phyloP scores from a whole-genome alignment of 768 basidiomycete species.

The Leccinum uliginosum region DNA sequence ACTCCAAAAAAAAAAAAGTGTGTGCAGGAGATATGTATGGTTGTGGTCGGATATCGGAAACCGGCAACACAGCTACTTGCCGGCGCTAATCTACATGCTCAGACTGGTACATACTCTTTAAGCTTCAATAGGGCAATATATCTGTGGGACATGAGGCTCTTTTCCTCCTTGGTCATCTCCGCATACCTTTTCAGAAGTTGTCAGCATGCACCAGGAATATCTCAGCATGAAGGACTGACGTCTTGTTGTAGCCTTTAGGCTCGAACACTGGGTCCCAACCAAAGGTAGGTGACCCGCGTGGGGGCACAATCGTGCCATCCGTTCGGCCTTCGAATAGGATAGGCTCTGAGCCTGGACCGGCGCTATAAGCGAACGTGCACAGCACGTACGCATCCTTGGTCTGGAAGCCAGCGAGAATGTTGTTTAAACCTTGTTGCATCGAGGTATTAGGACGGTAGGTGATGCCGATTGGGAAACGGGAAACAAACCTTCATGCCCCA shows the following conservation, averaged over 20 bases:
- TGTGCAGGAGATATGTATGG: neutral
- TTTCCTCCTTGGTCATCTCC: slow-evolving; percentile 60
- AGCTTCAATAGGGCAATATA: slow-evolving; percentile 61
- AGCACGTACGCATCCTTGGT: slow-evolving; percentile 81
- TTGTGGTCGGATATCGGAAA: slow-evolving; percentile 7
- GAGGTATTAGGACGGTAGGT: neutral
- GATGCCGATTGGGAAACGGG: neutral
- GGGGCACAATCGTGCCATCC: slow-evolving; percentile 82
- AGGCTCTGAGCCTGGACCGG: slow-evolving; percentile 76
- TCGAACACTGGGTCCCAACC: slow-evolving; percentile 93
- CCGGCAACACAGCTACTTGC: slow-evolving; percentile 13
- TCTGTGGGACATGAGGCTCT: slow-evolving; percentile 64
- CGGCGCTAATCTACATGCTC: neutral
- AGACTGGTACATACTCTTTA: slow-evolving; percentile 27
- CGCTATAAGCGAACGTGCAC: slow-evolving; percentile 94
- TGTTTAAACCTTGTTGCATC: slow-evolving; percentile 61
- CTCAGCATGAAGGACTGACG: slow-evolving; percentile 43
- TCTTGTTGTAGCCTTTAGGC: slow-evolving; percentile 68
- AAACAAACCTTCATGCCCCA: slow-evolving; percentile 77
- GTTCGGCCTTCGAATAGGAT: slow-evolving; percentile 85
- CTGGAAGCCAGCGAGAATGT: slow-evolving; percentile 69
- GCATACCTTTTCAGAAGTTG: slow-evolving; percentile 43
- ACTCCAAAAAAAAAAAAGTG: neutral
- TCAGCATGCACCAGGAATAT: neutral
- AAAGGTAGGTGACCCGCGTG: slow-evolving; percentile 73